Conservation (phyloP, 2,329 filamentous ascomycete species). For the Sclerotinia nivalis region DNA sequence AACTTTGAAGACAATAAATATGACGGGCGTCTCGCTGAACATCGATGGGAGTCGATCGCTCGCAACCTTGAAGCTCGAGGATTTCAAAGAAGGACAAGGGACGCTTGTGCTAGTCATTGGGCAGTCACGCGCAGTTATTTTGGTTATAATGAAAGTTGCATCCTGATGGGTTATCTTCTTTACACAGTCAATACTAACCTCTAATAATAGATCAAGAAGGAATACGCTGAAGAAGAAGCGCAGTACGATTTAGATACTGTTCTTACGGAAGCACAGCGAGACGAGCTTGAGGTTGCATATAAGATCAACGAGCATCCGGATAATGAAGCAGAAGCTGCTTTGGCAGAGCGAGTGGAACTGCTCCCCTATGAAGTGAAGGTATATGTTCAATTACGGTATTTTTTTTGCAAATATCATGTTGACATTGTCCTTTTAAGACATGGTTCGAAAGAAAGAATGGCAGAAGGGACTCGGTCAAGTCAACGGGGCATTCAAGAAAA, state of each 20-base stretch:
- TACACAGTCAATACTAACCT: not conserved
- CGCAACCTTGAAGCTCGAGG: not conserved
- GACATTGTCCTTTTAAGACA: not conserved
- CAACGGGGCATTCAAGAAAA: not conserved
- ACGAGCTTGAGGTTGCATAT: not conserved
- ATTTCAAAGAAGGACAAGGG: not conserved
- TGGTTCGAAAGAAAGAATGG: not conserved
- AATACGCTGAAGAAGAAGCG: not conserved
- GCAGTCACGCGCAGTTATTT: not conserved
- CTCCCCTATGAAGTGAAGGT: not conserved
- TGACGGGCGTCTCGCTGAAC: not conserved
- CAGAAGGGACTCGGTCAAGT: not conserved
- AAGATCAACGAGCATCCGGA: not conserved
- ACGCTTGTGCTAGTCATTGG: not conserved
- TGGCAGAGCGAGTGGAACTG: not conserved
- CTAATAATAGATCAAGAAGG: not conserved
- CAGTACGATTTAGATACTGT: not conserved
- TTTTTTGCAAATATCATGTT: not conserved
- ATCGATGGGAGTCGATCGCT: not conserved
- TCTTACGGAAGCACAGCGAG: not conserved
- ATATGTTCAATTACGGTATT: not conserved
- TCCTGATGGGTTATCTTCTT: not conserved
- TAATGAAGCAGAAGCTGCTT: not conserved
- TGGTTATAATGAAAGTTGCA: not conserved
- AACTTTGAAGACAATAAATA: not conserved